A percentile compares a stretch with the other conserved stretches of the same genome.
These are phyloP conservation scores for Teunomyces atbi DNA, from an alignment of 805 yeast species.

Conservation along the genomic window DNA sequence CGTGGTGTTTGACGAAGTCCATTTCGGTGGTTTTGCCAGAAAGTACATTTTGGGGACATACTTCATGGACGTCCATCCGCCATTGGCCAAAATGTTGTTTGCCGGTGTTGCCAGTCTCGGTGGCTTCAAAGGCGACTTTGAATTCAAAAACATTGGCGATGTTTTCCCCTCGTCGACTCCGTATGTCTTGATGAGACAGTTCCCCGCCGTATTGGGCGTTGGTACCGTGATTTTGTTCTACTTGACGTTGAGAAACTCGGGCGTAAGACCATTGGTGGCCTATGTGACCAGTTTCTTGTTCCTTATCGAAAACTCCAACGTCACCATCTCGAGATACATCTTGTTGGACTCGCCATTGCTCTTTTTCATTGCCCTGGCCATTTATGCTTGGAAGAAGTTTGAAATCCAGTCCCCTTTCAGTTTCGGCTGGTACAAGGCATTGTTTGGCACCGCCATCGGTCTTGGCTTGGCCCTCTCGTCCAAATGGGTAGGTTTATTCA, in stretches of 20 bases:
- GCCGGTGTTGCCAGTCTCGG: slow-evolving; percentile 68
- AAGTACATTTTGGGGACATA: slow-evolving; percentile 66
- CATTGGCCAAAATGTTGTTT: slow-evolving; percentile 71
- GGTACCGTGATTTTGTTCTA: slow-evolving; percentile 65
- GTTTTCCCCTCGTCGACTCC: slow-evolving; percentile 59
- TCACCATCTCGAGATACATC: slow-evolving; percentile 73
- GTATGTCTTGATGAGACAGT: slow-evolving; percentile 64
- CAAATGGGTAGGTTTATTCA: slow-evolving; percentile 84
- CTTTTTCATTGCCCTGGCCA: slow-evolving; percentile 72
- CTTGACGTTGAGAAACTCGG: slow-evolving; percentile 68
- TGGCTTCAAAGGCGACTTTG: slow-evolving; percentile 72
- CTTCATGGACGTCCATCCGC: slow-evolving; percentile 80
- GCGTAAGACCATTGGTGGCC: slow-evolving; percentile 65
- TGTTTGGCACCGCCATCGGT: slow-evolving; percentile 64
- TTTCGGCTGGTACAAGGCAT: slow-evolving; percentile 54
- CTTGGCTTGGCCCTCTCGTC: slow-evolving; percentile 72
- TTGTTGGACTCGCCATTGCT: slow-evolving; percentile 73
- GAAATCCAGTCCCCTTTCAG: slow-evolving; percentile 65
- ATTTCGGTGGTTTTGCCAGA: slow-evolving; percentile 94
- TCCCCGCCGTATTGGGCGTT: slow-evolving; percentile 67
- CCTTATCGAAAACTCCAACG: slow-evolving; percentile 64
- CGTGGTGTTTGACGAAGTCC: slow-evolving; percentile 91
- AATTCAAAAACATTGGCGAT: slow-evolving; percentile 65
- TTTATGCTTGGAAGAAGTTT: slow-evolving; percentile 62
- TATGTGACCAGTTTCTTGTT: slow-evolving; percentile 55